Conservation (phyloP, 2,329 filamentous ascomycete species). For the Ophiostoma australiae region DNA sequence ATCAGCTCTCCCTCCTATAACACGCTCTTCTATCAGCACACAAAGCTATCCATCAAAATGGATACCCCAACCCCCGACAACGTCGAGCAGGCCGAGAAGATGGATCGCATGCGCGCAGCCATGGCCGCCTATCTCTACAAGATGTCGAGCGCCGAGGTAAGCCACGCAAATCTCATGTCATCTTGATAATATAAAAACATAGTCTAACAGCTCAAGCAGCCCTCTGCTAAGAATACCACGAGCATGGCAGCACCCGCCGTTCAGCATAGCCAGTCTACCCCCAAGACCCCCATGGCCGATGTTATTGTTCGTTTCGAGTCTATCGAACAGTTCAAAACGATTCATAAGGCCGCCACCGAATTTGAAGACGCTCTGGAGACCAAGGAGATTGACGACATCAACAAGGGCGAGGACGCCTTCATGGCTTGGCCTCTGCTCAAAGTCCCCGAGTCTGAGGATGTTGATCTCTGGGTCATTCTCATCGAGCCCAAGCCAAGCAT, state of each 20-base stretch:
- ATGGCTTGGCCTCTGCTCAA: conserved; percentile 26
- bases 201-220: not conserved
- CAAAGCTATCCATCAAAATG: not conserved
- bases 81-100: not conserved
- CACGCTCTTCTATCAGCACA: not conserved
- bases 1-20: not conserved
- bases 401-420: conserved; percentile 31
- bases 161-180: not conserved
- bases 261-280: not conserved
- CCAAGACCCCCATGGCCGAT: not conserved
- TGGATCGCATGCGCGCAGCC: not conserved
- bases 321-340: conserved; percentile 22
- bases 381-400: conserved; percentile 35
- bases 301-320: conserved; percentile 24
- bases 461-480: conserved; percentile 26
- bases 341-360: conserved; percentile 24
- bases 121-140: not conserved
- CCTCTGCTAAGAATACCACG: not conserved
- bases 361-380: conserved; percentile 26
- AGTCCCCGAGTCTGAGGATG: conserved; percentile 17
- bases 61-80: not conserved
- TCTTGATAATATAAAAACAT: not conserved
- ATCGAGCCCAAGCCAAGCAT: conserved; percentile 20
- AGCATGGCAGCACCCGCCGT: not conserved
- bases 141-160: not conserved